Conservation (phyloP, 208 protist genomes). For the Porcisia hertigi region DNA sequence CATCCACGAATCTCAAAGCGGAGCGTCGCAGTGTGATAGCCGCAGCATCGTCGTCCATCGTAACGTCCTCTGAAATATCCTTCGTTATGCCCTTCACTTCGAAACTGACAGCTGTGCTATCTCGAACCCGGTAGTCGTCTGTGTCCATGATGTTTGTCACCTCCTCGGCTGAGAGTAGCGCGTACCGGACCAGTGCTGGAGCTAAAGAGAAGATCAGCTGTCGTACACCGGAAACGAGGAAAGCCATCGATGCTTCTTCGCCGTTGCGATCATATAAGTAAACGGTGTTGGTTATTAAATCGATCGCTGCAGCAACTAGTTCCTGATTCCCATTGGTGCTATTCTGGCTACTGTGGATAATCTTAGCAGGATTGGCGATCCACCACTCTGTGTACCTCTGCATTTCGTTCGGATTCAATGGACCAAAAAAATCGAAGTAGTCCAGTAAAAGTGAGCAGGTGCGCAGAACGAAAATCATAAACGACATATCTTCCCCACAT, state of each 20-base stretch:
- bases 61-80: constrained; percentile 75
- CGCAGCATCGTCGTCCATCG: constrained; percentile 66
- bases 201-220: constrained; percentile 41
- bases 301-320: constrained; percentile 62
- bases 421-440: constrained; percentile 80
- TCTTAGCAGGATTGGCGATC: constrained; percentile 47
- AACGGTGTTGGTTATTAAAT: constrained; percentile 59
- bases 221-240: constrained; percentile 50
- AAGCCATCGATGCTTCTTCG: constrained; percentile 46
- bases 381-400: constrained; percentile 44
- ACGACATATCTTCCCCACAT: constrained; percentile 52
- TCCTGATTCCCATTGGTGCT: constrained; percentile 42
- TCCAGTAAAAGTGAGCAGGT: constrained; percentile 79
- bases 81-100: constrained; percentile 44
- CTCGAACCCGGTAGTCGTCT: constrained; percentile 79
- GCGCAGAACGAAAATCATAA: constrained; percentile 66
- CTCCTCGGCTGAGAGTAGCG: constrained; percentile 75
- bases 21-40: constrained; percentile 76
- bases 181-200: constrained; percentile 55
- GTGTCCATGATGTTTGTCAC: constrained; percentile 65
- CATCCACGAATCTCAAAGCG: constrained; percentile 72
- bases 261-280: constrained; percentile 62
- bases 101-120: constrained; percentile 51
- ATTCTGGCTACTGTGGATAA: constrained; percentile 40
- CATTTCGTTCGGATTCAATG: constrained; percentile 37